These are phyloP conservation scores for Leishmania tarentolae DNA, from an alignment of 208 protist genomes.

Conservation along the genomic window DNA sequence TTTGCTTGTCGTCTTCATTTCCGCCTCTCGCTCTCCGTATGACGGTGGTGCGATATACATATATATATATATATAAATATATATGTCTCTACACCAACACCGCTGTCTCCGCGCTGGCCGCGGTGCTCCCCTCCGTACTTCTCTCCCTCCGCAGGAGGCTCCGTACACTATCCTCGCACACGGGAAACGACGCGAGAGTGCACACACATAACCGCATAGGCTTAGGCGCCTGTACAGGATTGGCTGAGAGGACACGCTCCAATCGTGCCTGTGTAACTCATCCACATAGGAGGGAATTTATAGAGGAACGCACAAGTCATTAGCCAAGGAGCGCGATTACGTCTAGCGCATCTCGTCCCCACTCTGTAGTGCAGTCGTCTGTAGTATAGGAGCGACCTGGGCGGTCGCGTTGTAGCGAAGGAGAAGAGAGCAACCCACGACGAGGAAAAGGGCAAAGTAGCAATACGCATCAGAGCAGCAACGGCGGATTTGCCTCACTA, in stretches of 20 bases:
- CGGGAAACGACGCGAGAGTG: background rate
- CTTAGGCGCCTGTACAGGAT: background rate
- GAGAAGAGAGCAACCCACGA: background rate
- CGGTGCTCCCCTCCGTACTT: background rate
- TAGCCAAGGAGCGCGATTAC: too few relatives aligned
- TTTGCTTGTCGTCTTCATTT: background rate
- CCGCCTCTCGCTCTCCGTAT: background rate
- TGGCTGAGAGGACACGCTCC: background rate
- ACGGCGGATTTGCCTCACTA: conserved; percentile 4
- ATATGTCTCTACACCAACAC: background rate
- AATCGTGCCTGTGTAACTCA: background rate
- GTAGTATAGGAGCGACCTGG: background rate
- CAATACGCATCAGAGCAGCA: background rate
- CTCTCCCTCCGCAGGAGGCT: background rate
- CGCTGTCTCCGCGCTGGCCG: too few relatives aligned
- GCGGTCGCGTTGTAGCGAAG: background rate
- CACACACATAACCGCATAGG: background rate
- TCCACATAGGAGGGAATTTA: background rate
- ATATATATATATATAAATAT: too few relatives aligned
- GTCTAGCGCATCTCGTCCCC: background rate
- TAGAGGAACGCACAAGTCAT: background rate
- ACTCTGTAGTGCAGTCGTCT: background rate
- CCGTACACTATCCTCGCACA: background rate
- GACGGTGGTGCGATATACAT: background rate
- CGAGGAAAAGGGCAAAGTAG: background rate